These are phyloP conservation scores for Hypholoma sublateritium DNA, from an alignment of 768 basidiomycete species.

Conservation along the genomic window DNA sequence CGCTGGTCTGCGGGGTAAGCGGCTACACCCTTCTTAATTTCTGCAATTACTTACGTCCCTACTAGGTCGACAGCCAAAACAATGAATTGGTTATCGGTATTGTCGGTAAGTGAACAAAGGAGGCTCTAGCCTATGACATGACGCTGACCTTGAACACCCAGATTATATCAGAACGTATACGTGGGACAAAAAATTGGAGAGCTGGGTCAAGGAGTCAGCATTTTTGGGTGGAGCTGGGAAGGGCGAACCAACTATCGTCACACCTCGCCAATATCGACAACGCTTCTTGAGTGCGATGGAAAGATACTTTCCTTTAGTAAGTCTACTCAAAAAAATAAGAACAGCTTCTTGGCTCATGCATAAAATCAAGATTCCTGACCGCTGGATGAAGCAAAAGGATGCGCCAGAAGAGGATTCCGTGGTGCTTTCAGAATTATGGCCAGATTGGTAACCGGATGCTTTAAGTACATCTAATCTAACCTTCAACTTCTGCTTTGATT, in stretches of 20 bases:
- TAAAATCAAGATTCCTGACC: slow-evolving; percentile 67
- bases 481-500: neutral
- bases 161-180: slow-evolving; percentile 96
- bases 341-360: slow-evolving; percentile 5
- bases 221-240: slow-evolving; percentile 81
- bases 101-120: slow-evolving; percentile 63
- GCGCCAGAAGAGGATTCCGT: slow-evolving; percentile 73
- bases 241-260: slow-evolving; percentile 96
- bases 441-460: slow-evolving; percentile 69
- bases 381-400: slow-evolving; percentile 89
- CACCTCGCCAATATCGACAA: slow-evolving; percentile 91
- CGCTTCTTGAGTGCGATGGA: slow-evolving; percentile 88
- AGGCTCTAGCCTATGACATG: neutral
- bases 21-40: neutral
- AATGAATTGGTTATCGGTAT: slow-evolving; percentile 96
- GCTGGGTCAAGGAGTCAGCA: slow-evolving; percentile 95
- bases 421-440: slow-evolving; percentile 57
- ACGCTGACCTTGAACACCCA: slow-evolving; percentile 26
- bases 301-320: slow-evolving; percentile 82
- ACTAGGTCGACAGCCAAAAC: slow-evolving; percentile 76
- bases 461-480: no score
- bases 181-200: slow-evolving; percentile 98
- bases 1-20: slow-evolving; percentile 79
- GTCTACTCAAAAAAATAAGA: slow-evolving; percentile 20
- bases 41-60: neutral